Evolutionary conservation across 2,329 filamentous ascomycete species (phyloP).

Genomic region (Xylaria sp.): DNA sequence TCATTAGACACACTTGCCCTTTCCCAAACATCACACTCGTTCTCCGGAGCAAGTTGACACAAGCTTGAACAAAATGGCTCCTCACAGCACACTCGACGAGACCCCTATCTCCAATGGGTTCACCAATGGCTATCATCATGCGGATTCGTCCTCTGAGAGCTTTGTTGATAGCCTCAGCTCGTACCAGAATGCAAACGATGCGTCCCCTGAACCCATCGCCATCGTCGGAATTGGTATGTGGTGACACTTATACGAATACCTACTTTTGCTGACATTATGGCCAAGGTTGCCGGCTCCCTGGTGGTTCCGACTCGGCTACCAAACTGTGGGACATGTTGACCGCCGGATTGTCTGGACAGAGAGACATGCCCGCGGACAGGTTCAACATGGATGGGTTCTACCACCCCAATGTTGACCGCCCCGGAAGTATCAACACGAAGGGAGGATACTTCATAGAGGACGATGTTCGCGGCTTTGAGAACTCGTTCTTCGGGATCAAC

Average conservation of each 20-base stretch:
- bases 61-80: not conserved
- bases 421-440: not conserved
- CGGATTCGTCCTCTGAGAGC: too few species aligned
- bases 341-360: not conserved
- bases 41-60: not conserved
- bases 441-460: conserved; percentile 5
- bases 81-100: not conserved
- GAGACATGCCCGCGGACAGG: not conserved
- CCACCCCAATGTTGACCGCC: not conserved
- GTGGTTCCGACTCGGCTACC: not conserved
- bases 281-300: not conserved
- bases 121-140: not conserved
- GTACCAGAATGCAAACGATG: not conserved
- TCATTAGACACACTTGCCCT: not conserved
- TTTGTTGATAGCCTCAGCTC: not conserved
- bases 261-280: not conserved
- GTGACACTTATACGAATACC: not conserved
- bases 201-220: not conserved
- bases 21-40: too few species aligned
- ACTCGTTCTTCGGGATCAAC: conserved; percentile 11
- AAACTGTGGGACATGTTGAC: not conserved
- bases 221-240: not conserved
- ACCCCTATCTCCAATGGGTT: not conserved
- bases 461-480: conserved; percentile 4
- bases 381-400: conserved; percentile 13